These are phyloP conservation scores for Rhazya stricta DNA, from an alignment of 257 asterid species.

Conservation along the genomic window DNA sequence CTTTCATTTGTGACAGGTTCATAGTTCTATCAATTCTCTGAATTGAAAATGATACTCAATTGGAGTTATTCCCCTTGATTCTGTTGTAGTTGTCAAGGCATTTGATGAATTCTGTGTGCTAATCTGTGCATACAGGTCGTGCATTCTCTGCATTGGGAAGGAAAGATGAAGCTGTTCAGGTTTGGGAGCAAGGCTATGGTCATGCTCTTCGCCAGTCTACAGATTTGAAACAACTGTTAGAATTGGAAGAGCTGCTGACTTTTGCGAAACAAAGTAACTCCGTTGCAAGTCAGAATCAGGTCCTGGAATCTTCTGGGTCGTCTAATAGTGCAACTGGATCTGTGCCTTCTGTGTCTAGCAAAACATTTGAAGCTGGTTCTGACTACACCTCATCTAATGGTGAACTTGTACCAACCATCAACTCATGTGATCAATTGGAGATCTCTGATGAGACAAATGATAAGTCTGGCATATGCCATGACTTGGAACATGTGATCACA, in stretches of 20 bases:
- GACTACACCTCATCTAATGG: slow-evolving; percentile 43
- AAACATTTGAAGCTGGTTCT: slow-evolving; percentile 35
- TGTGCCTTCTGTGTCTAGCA: slow-evolving; percentile 34
- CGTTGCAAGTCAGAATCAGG: slow-evolving; percentile 24
- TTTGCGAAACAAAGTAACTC: slow-evolving; percentile 45
- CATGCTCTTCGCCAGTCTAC: slow-evolving; percentile 73
- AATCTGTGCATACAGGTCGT: slow-evolving; percentile 48
- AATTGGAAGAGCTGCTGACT: slow-evolving; percentile 75
- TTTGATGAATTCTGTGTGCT: slow-evolving; percentile 26
- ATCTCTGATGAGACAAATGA: slow-evolving; percentile 33
- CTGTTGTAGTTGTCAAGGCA: slow-evolving; percentile 5
- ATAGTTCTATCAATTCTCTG: neutral
- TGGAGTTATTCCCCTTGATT: neutral
- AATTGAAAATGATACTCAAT: neutral
- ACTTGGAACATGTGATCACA: slow-evolving; percentile 14
- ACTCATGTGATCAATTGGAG: slow-evolving; percentile 35
- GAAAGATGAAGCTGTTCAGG: slow-evolving; percentile 70
- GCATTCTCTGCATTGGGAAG: slow-evolving; percentile 88
- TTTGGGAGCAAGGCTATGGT: slow-evolving; percentile 86
- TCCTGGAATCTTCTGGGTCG: slow-evolving; percentile 37
- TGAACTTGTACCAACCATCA: slow-evolving; percentile 26
- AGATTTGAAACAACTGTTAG: slow-evolving; percentile 77
- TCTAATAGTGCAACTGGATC: slow-evolving; percentile 33
- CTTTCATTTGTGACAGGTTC: neutral
- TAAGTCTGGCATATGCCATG: slow-evolving; percentile 25